Percentiles rank a stretch among this genome's conserved stretches.
Conservation (phyloP, 164 flowering plant genomes). For the Chimonanthus salicifolius region DNA sequence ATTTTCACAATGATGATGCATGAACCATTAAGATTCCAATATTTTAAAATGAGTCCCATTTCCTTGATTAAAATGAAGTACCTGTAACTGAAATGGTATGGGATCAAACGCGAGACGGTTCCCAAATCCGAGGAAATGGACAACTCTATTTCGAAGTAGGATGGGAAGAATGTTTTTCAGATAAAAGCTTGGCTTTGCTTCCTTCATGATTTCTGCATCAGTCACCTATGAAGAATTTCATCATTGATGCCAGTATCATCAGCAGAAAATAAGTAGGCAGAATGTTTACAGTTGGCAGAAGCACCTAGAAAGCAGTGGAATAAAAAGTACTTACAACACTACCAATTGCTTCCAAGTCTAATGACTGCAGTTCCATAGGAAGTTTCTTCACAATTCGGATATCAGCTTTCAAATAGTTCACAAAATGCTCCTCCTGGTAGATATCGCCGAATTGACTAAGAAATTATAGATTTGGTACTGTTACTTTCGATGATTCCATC, state of each 20-base stretch:
- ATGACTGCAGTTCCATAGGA: slow-evolving; percentile 70
- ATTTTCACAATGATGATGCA: slow-evolving; percentile 1
- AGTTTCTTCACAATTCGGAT: slow-evolving; percentile 88
- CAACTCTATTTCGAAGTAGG: slow-evolving; percentile 62
- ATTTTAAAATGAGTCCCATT: not conserved
- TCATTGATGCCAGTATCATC: slow-evolving; percentile 6
- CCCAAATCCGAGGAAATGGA: slow-evolving; percentile 93
- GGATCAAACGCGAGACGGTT: slow-evolving; percentile 97
- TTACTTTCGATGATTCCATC: slow-evolving; percentile 26
- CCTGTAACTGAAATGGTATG: slow-evolving; percentile 83
- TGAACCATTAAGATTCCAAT: not conserved
- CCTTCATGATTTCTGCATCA: slow-evolving; percentile 71
- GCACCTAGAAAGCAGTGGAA: slow-evolving; percentile 1
- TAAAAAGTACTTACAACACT: slow-evolving; percentile 63
- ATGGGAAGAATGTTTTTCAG: slow-evolving; percentile 76
- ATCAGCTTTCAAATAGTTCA: slow-evolving; percentile 77
- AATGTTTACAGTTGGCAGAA: not conserved
- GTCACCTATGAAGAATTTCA: slow-evolving; percentile 49
- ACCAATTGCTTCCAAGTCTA: slow-evolving; percentile 87
- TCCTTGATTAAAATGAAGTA: slow-evolving; percentile 17
- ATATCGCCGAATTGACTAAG: slow-evolving; percentile 93
- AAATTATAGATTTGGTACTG: slow-evolving; percentile 29
- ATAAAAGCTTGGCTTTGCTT: slow-evolving; percentile 82
- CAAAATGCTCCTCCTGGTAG: slow-evolving; percentile 93
- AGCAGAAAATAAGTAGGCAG: not conserved